Base-by-base conservation (phyloP, 2,329 filamentous ascomycete species). In the Ceratocystis cacaofunesta region DNA sequence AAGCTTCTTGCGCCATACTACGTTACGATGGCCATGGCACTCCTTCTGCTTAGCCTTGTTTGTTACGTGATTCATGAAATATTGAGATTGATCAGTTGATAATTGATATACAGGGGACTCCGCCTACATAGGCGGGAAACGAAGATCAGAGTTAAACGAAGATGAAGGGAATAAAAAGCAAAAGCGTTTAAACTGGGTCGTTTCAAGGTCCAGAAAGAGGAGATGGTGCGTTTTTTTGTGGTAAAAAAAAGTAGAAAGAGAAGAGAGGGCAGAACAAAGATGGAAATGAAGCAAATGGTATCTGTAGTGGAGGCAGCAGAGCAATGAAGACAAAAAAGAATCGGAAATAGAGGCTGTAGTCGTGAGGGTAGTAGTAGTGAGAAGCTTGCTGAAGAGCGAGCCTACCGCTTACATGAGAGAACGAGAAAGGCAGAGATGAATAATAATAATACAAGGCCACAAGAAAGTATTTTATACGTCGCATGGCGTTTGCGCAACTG, bases 171-270 rank as follows among this genome's bases (percentile, higher is more conserved):
- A 43, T 52, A 55, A n/a, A 63, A 28, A 63, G 17, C 46, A 55
- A 48, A 55, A 17, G 41, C n/a, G 22, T 52, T 30, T 30, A 22
- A 44, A 36, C 48, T 32, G 48, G 28, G 50, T 41, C 30, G 28
- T 17, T n/a, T 36, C 44, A 61, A 55, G 50, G 28, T 62, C 65
- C 36, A 12, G 58, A 46, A 66, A 66, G 65, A 66, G 65, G 65
- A 66, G 65, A 66, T 66, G 61, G 28, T 61, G 41, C 46, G 52
- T 61, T 66, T 67, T 67, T 64, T 60, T 64, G 50, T 65, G 41
- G 64, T 48, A 66, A 69, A 36, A n/a, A n/a, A 50, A 55, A 15
- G 61, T 6, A 52, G 5, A 19, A 5, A 10, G 17, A n/a, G 19
- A 61, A 50, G 52, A n/a, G 19, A 48, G 57, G 55, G 19, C 8